These are phyloP conservation scores for Akanthomyces muscarius DNA, from an alignment of 2,329 filamentous ascomycete species.

Conservation along the genomic window DNA sequence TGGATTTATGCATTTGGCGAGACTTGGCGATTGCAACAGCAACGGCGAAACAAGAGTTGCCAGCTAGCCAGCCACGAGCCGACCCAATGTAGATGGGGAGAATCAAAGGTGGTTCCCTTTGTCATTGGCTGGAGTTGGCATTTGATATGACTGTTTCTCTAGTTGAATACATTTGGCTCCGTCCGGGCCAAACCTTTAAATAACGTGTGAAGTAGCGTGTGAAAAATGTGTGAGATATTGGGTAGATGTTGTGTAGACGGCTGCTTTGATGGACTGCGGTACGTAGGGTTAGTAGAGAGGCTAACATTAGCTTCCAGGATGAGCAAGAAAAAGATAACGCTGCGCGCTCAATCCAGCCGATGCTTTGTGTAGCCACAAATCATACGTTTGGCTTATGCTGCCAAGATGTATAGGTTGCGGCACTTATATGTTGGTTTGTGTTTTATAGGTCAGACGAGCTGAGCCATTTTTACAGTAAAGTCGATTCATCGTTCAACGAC, in stretches of 20 bases:
- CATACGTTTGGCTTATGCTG: neutral
- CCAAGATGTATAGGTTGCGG: neutral
- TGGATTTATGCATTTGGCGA: constrained; percentile 2
- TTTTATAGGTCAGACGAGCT: neutral
- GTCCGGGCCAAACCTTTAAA: constrained; percentile 3
- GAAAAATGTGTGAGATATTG: neutral
- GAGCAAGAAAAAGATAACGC: too few species aligned
- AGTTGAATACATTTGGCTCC: constrained; percentile 10
- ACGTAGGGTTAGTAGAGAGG: neutral
- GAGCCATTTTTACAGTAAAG: neutral
- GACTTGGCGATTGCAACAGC: neutral
- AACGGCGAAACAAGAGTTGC: constrained; percentile 1
- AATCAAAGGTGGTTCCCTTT: constrained; percentile 18
- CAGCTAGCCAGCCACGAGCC: neutral
- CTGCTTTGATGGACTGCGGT: neutral
- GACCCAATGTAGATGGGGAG: constrained; percentile 12
- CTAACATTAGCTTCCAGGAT: neutral
- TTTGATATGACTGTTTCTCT: constrained; percentile 20
- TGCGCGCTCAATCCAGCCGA: too few species aligned
- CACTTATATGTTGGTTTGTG: neutral
- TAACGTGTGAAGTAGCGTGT: neutral
- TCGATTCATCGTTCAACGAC: neutral
- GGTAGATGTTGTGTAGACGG: too few species aligned
- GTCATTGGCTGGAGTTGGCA: constrained; percentile 22
- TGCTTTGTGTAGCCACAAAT: neutral